These are phyloP conservation scores for Kodamaea ohmeri DNA, from an alignment of 1,139 yeast species.

Conservation along the genomic window DNA sequence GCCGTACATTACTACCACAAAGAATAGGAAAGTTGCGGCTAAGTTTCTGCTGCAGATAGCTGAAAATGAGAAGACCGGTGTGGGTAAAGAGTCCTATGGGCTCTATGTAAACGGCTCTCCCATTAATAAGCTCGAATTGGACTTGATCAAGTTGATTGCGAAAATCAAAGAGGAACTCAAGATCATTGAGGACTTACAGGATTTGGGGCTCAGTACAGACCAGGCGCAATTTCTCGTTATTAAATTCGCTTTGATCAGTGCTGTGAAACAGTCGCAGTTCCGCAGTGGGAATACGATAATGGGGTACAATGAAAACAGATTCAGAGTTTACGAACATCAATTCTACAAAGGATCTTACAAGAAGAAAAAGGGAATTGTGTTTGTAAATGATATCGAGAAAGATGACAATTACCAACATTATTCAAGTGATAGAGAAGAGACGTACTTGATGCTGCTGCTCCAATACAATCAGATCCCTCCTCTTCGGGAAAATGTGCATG, in stretches of 20 bases:
- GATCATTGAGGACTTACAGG: constrained; percentile 26
- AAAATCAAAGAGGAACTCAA: constrained; percentile 37
- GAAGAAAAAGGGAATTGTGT: constrained; percentile 50
- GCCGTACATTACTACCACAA: constrained; percentile 21
- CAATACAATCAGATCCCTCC: constrained; percentile 64
- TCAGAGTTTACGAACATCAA: constrained; percentile 29
- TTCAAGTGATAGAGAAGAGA: constrained; percentile 39
- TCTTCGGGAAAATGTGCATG: constrained; percentile 71
- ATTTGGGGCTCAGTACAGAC: constrained; percentile 34
- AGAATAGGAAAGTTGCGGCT: constrained; percentile 10
- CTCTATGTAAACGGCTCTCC: constrained; percentile 64
- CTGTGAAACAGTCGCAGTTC: constrained; percentile 35
- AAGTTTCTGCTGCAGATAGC: constrained; percentile 22
- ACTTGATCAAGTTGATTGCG: constrained; percentile 40
- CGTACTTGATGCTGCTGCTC: constrained; percentile 31
- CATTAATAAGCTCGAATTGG: constrained; percentile 41
- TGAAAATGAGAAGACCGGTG: constrained; percentile 33
- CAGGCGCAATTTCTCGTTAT: constrained; percentile 40
- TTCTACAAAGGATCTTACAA: constrained; percentile 31
- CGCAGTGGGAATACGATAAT: constrained; percentile 34
- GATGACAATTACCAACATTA: constrained; percentile 56
- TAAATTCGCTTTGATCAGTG: constrained; percentile 45
- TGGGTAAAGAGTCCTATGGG: constrained; percentile 45
- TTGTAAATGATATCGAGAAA: constrained; percentile 71
- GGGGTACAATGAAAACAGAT: constrained; percentile 40